phyloP scores from a whole-genome alignment of 2,329 filamentous ascomycete genomes.

The Hypoxylon sp. region DNA sequence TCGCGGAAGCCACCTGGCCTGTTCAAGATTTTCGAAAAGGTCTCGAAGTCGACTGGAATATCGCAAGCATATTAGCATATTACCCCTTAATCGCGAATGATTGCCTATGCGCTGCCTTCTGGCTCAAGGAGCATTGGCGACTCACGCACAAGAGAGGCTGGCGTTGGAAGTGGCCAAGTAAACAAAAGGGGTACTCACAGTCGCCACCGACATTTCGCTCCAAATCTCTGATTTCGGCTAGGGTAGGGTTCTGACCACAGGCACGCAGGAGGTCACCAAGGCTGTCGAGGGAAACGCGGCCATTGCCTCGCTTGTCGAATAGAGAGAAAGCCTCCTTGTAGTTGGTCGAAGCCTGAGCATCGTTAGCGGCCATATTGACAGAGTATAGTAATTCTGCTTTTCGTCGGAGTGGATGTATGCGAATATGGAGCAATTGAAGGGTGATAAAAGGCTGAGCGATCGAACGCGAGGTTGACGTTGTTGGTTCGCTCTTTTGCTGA shows the following conservation, averaged over 20 bases:
- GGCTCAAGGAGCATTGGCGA: background rate
- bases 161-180: background rate
- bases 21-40: constrained; percentile 96
- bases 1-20: constrained; percentile 98
- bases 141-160: background rate
- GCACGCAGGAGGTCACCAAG: constrained; percentile 95
- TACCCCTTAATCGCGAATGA: background rate
- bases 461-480: constrained; percentile 6
- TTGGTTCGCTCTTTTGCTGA: constrained; percentile 13
- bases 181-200: constrained; percentile 72
- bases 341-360: constrained; percentile 83
- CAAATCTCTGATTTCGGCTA: constrained; percentile 91
- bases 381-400: constrained; percentile 25
- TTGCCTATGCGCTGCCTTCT: background rate
- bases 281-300: constrained; percentile 86
- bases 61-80: constrained; percentile 27
- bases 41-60: constrained; percentile 90
- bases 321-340: constrained; percentile 99
- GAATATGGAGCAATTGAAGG: constrained; percentile 12
- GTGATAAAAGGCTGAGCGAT: background rate
- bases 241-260: constrained; percentile 97
- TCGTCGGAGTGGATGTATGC: constrained; percentile 27
- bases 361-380: constrained; percentile 51
- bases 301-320: constrained; percentile 99
- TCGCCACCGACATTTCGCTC: constrained; percentile 91